Base-by-base conservation (phyloP, 2,329 filamentous ascomycete species). In the Aspergillus oerlinghausenensis region DNA sequence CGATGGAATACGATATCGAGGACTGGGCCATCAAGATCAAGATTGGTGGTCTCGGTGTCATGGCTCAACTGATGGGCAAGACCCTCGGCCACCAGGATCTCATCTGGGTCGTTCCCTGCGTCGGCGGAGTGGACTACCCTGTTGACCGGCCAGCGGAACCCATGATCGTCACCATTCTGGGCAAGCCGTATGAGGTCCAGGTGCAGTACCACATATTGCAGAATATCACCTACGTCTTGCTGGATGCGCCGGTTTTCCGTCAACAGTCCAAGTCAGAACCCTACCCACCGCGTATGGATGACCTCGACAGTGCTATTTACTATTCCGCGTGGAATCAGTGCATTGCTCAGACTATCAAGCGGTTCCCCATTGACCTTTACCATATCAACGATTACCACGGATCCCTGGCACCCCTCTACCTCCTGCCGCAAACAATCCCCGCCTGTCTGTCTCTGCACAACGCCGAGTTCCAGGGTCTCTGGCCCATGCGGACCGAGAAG, bases 21-120 rank as follows among this genome's bases (percentile, higher is more conserved):
- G 86, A 88, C 66, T 88, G 86, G 83, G 79, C 73, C 3, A 85
- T 88, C 73, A 88, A 87, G 71, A 85, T 88, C 73, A 88, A 88
- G 73, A 88, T 88, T 50, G 86, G 86, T 58, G 86, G 86, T 58
- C 76, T 88, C 3, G 86, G 86, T 69, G 85, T 88, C 59, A 88
- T 88, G 85, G 85, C 86, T 32, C 83, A 86, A 62, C 73, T 88
- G 2, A 88, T 88, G 85, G 84, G 83, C 17, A 85, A 86, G 66
- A 82, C 84, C 52, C 79, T 88, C 11, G 77, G 81, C 3, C 84
- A 88, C 60, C 81, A 87, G 63, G 81, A 88, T 66, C 76, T 88
- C 0, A 82, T 88, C 59, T 88, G 82, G 82, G 81, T 85, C n/a
- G 78, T 84, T 28, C 82, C 82, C 10, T 82, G 81, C 62, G 84